Evolutionary conservation across 495 filamentous ascomycete genomes (phyloP).

Genomic region (Penicillium diatomitis): DNA sequence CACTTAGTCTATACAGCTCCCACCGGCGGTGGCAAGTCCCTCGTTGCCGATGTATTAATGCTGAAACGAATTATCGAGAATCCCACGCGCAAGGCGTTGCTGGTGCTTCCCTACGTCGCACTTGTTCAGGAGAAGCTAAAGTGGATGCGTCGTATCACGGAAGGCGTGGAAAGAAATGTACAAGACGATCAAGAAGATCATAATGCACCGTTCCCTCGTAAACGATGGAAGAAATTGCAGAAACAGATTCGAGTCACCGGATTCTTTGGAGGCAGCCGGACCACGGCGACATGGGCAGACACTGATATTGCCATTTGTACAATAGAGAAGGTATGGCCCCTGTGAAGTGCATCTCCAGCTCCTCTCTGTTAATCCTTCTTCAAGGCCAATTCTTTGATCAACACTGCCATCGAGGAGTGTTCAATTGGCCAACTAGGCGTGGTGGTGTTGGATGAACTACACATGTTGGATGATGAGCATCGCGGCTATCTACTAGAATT

Average conservation of each 20-base stretch:
- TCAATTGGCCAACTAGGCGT: slow-evolving; percentile 53
- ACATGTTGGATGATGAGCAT: slow-evolving; percentile 73
- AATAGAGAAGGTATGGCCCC: slow-evolving; percentile 59
- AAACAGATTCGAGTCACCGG: slow-evolving; percentile 54
- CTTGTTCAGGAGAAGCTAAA: slow-evolving; percentile 76
- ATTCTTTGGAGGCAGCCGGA: slow-evolving; percentile 65
- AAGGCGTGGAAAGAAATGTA: slow-evolving; percentile 46
- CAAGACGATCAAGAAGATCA: slow-evolving; percentile 19
- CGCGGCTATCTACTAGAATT: slow-evolving; percentile 76
- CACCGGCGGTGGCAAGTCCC: slow-evolving; percentile 73
- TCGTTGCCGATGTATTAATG: slow-evolving; percentile 69
- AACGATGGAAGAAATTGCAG: slow-evolving; percentile 25
- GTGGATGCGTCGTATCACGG: slow-evolving; percentile 63
- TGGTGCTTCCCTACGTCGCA: slow-evolving; percentile 76
- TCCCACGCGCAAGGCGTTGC: slow-evolving; percentile 56
- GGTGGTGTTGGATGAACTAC: slow-evolving; percentile 71
- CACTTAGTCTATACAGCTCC: slow-evolving; percentile 81
- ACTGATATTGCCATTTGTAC: slow-evolving; percentile 76
- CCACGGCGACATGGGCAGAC: slow-evolving; percentile 58
- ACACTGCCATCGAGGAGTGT: slow-evolving; percentile 64
- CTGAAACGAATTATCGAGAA: slow-evolving; percentile 61
- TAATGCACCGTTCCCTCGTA: slow-evolving; percentile 11
- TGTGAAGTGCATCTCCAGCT: neutral
- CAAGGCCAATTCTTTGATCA: slow-evolving; percentile 73
- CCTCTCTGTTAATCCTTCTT: neutral